These are phyloP conservation scores for Fragosphaeria purpurea DNA, from an alignment of 2,329 filamentous ascomycete species.

Conservation along the genomic window DNA sequence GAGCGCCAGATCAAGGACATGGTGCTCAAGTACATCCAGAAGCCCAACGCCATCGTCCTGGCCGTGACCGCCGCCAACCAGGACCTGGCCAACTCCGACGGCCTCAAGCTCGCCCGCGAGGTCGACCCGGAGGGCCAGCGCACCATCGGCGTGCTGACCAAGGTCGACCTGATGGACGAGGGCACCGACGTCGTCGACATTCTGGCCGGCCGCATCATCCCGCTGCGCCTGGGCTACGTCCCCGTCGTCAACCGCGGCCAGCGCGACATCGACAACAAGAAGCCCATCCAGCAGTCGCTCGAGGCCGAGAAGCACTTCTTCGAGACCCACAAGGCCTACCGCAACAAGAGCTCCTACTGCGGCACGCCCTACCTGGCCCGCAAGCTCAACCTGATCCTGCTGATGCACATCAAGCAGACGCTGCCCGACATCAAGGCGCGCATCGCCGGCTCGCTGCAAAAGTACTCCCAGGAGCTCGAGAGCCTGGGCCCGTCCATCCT, in stretches of 20 bases:
- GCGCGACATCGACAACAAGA: conserved; percentile 97
- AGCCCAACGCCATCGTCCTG: conserved; percentile 95
- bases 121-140: conserved; percentile 89
- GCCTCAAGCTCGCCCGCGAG: conserved; percentile 90
- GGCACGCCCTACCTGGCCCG: conserved; percentile 93
- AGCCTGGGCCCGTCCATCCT: conserved; percentile 88
- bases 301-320: conserved; percentile 96
- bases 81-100: conserved; percentile 96
- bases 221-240: conserved; percentile 81
- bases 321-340: conserved; percentile 95
- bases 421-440: conserved; percentile 96
- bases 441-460: conserved; percentile 86
- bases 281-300: conserved; percentile 79
- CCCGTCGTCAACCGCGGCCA: conserved; percentile 97
- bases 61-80: conserved; percentile 97
- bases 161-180: conserved; percentile 95
- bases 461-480: conserved; percentile 74
- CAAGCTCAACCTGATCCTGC: conserved; percentile 95
- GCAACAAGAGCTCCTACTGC: conserved; percentile 97
- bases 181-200: conserved; percentile 97
- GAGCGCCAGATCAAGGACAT: conserved; percentile 96
- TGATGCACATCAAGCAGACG: conserved; percentile 99
- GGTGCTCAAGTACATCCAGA: conserved; percentile 96
- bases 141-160: conserved; percentile 94
- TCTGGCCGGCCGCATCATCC: conserved; percentile 93